Evolutionary conservation across 2,329 filamentous ascomycete species (phyloP).

Genomic region (Fusarium liriodendri): DNA sequence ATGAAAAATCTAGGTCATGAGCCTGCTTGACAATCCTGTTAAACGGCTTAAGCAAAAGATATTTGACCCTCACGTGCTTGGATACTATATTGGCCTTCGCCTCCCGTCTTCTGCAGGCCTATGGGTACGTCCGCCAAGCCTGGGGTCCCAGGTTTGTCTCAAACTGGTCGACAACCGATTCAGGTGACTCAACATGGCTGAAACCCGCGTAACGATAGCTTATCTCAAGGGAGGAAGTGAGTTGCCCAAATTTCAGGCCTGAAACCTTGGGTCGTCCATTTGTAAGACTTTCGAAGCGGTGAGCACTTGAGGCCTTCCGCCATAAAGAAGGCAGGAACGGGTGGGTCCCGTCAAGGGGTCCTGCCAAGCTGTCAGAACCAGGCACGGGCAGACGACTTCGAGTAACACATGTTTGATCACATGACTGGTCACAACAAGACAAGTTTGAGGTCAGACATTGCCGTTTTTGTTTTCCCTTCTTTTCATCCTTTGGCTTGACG

Average conservation of each 20-base stretch:
- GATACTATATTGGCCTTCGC: background rate
- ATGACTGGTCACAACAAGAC: background rate
- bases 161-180: background rate
- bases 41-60: background rate
- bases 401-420: background rate
- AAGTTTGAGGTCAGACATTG: background rate
- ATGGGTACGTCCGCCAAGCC: background rate
- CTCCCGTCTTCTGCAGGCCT: background rate
- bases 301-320: background rate
- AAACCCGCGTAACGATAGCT: background rate
- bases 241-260: background rate
- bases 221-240: background rate
- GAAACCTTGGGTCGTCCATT: background rate
- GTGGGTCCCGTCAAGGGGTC: background rate
- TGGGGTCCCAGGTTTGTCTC: background rate
- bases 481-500: background rate
- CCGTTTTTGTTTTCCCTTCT: background rate
- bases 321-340: background rate
- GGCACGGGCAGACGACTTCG: background rate
- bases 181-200: background rate
- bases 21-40: background rate
- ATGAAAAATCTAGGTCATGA: background rate
- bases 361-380: background rate
- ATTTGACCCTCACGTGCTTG: background rate
- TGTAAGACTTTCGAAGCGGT: background rate